Conservation (phyloP, 805 yeast genomes). For the Peterozyma toletana region DNA sequence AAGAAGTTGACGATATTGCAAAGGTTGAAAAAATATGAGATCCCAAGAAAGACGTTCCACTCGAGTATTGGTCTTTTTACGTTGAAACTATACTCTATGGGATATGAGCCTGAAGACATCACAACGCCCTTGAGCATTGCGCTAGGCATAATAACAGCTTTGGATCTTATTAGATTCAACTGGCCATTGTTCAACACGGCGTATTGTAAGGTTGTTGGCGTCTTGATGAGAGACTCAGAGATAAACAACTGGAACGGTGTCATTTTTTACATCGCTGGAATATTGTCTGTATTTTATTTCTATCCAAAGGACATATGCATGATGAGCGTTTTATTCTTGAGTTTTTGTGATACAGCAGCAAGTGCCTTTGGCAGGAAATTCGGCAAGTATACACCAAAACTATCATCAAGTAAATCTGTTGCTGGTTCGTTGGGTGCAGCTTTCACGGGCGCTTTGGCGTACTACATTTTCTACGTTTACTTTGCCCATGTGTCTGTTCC, state of each 20-base stretch:
- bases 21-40: constrained; percentile 60
- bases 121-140: constrained; percentile 50
- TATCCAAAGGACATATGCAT: constrained; percentile 79
- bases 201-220: constrained; percentile 66
- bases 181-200: constrained; percentile 54
- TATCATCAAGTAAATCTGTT: constrained; percentile 69
- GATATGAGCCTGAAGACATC: constrained; percentile 49
- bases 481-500: constrained; percentile 58
- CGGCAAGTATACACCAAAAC: constrained; percentile 78
- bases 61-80: constrained; percentile 84
- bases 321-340: constrained; percentile 68
- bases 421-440: constrained; percentile 92
- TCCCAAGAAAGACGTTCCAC: constrained; percentile 84
- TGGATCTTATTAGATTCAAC: constrained; percentile 65
- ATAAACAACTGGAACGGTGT: constrained; percentile 69
- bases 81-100: constrained; percentile 60
- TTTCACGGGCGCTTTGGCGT: constrained; percentile 57
- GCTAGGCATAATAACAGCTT: constrained; percentile 45
- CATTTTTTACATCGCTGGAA: constrained; percentile 79
- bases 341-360: constrained; percentile 98
- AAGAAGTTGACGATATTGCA: constrained; percentile 5
- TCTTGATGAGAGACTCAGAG: constrained; percentile 81
- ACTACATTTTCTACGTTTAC: constrained; percentile 63
- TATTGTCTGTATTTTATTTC: constrained; percentile 58
- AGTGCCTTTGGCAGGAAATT: constrained; percentile 84